These are phyloP conservation scores for Solanum habrochaites DNA, from an alignment of 257 asterid genomes.

Conservation along the genomic window DNA sequence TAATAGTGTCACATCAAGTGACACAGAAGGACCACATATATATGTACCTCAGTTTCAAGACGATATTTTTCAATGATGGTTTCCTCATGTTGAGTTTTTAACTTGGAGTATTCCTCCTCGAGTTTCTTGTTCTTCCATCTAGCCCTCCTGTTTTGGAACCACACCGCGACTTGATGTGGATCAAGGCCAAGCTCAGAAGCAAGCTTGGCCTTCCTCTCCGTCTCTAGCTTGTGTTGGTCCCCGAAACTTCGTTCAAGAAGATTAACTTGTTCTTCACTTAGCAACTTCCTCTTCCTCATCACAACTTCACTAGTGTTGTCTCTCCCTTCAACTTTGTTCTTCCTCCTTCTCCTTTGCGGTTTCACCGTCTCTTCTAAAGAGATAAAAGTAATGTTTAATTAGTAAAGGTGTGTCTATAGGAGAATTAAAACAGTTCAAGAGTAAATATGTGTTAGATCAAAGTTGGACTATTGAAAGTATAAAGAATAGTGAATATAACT, in stretches of 20 bases:
- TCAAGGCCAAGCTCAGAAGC: conserved; percentile 15
- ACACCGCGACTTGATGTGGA: conserved; percentile 11
- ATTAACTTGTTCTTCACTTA: conserved; percentile 9
- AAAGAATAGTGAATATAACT: too few species aligned
- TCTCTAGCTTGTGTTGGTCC: conserved; percentile 25
- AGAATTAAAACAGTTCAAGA: neutral
- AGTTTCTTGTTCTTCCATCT: conserved; percentile 11
- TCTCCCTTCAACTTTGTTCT: conserved; percentile 16
- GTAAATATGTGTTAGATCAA: too few species aligned
- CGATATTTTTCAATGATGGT: conserved; percentile 47
- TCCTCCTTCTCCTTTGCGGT: conserved; percentile 19
- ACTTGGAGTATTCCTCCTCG: conserved; percentile 3
- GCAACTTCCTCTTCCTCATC: conserved; percentile 5
- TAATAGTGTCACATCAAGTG: neutral
- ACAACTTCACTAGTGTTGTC: neutral
- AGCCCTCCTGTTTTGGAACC: conserved; percentile 15
- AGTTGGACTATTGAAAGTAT: too few species aligned
- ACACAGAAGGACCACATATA: too few species aligned
- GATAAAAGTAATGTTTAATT: neutral
- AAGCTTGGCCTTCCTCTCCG: conserved; percentile 5
- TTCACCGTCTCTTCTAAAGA: conserved; percentile 12
- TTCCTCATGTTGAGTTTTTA: conserved; percentile 32
- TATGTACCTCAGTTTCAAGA: conserved; percentile 55
- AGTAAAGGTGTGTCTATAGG: neutral
- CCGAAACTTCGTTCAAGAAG: conserved; percentile 24